phyloP scores from a whole-genome alignment of 768 basidiomycete species.

The Phylloporus arenicola region DNA sequence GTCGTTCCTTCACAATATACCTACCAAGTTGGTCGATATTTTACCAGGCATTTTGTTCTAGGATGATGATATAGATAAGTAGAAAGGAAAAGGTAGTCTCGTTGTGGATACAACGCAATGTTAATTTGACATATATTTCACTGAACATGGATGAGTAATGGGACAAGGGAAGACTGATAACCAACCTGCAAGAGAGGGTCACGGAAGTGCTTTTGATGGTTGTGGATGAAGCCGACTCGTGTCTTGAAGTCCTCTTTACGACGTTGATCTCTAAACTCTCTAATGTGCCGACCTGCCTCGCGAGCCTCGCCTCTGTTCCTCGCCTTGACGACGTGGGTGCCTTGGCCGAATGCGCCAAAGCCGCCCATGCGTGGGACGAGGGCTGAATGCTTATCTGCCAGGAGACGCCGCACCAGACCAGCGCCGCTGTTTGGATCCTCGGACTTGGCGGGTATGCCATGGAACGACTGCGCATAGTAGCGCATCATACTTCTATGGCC shows the following conservation, averaged over 20 bases:
- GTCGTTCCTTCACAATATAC: slow-evolving; percentile 33
- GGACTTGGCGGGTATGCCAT: slow-evolving; percentile 37
- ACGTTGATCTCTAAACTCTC: slow-evolving; percentile 78
- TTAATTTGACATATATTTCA: slow-evolving; percentile 9
- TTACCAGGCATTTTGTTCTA: slow-evolving; percentile 5
- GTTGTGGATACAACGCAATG: slow-evolving; percentile 3
- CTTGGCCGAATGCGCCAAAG: slow-evolving; percentile 79
- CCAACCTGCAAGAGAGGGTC: slow-evolving; percentile 61
- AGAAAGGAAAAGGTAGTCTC: slow-evolving; percentile 14
- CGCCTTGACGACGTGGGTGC: slow-evolving; percentile 80
- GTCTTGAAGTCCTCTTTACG: slow-evolving; percentile 82
- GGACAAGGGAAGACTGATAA: background rate
- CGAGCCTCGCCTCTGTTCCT: slow-evolving; percentile 93
- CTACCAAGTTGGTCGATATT: slow-evolving; percentile 16
- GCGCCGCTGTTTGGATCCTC: slow-evolving; percentile 70
- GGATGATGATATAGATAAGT: slow-evolving; percentile 5
- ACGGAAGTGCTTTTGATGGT: slow-evolving; percentile 84
- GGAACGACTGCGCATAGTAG: slow-evolving; percentile 83
- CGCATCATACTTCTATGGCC: slow-evolving; percentile 84
- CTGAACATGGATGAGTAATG: slow-evolving; percentile 11
- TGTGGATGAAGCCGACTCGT: slow-evolving; percentile 70
- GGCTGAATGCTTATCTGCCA: slow-evolving; percentile 79
- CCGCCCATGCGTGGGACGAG: slow-evolving; percentile 83
- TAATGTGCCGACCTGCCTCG: slow-evolving; percentile 82
- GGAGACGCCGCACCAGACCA: slow-evolving; percentile 68